phyloP scores from a whole-genome alignment of 768 basidiomycete species.

The Tulasnella sp. region DNA sequence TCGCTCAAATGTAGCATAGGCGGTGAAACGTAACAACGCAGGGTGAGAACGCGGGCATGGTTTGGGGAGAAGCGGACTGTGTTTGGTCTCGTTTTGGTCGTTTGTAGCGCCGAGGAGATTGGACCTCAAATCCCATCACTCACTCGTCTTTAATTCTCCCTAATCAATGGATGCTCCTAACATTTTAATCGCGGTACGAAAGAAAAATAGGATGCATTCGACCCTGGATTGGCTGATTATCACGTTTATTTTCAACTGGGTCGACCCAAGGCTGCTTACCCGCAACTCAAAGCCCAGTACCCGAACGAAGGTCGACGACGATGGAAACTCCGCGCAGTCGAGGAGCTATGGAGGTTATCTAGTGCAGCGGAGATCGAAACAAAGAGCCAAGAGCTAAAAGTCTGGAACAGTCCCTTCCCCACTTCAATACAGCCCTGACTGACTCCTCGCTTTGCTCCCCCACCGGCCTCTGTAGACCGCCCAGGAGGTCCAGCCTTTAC shows the following conservation, averaged over 20 bases:
- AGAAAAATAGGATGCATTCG: too few relatives aligned
- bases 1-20: too few relatives aligned
- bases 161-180: too few relatives aligned
- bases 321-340: constrained; percentile 6
- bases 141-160: too few relatives aligned
- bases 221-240: too few relatives aligned
- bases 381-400: background rate
- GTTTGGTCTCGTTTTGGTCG: too few relatives aligned
- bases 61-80: too few relatives aligned
- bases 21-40: too few relatives aligned
- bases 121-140: too few relatives aligned
- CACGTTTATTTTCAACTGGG: background rate
- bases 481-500: background rate
- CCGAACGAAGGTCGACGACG: constrained; percentile 6
- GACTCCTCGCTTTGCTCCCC: background rate
- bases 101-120: too few relatives aligned
- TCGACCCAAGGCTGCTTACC: background rate
- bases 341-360: background rate
- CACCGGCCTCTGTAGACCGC: background rate
- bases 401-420: background rate
- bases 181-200: too few relatives aligned
- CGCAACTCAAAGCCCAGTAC: background rate
- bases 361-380: background rate
- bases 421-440: background rate
- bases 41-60: too few relatives aligned